Evolutionary conservation across 139 green algal species (phyloP), one percentile per base, ranked within the genome.

Genomic region (Asterochloris erici): DNA sequence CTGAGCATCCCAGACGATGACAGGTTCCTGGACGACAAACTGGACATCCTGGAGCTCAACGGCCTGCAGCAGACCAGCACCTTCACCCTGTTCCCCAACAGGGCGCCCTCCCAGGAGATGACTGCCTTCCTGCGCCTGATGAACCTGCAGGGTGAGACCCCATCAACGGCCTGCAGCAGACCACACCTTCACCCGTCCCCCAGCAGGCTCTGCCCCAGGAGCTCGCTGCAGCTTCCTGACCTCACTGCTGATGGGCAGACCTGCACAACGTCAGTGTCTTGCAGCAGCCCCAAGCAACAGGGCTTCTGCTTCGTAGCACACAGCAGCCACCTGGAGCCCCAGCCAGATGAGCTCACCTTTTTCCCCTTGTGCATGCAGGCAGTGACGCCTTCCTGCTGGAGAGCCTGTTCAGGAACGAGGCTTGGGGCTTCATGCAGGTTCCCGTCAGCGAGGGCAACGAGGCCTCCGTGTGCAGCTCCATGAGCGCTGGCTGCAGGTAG

Each of bases 351-450:
- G 26, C 13, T 29, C 24, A 10, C 26, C 17, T 27, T 19, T 6
- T 16, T 75, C n/a, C 4, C 14, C 16, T 16, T 63, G 68, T 38
- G 24, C 38, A 27, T 74, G 68, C 89, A 96, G 91, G 91, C 29
- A 16, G 73, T 0, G 96, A 98, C 86, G 86, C 89, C 4, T 98
- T 98, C 81, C 85, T 98, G 61, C 87, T 98, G n/a, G 96, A 98
- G 89, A 77, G 90, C 27, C 86, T 98, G 17, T 97, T 98, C 84
- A 86, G 94, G 1, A 90, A 91, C 69, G 92, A 97, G 81, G 89
- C 86, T 9, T 96, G 93, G 93, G 85, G 83, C 63, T 90, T 92
- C 88, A 89, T 98, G 88, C 81, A 88, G 68, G 29, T 90, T 60
- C 95, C 96, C 14, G 85, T 98, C 14, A 95, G 90, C 73, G 76